These are phyloP conservation scores for Colletotrichum magnum DNA, from an alignment of 2,329 filamentous ascomycete genomes.

Conservation along the genomic window DNA sequence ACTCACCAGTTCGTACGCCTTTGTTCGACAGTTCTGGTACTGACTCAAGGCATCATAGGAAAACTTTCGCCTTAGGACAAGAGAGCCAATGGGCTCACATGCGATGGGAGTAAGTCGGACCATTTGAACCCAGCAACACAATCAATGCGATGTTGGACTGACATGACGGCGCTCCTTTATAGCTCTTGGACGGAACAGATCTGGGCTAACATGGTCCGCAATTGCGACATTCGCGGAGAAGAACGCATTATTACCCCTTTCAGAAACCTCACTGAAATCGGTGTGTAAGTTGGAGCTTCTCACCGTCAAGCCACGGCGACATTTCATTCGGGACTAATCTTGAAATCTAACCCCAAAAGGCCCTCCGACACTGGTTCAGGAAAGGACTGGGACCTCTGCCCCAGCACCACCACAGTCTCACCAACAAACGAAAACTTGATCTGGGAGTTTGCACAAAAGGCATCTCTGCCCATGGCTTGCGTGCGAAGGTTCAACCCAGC, in stretches of 20 bases:
- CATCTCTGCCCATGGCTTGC: slow-evolving; percentile 15
- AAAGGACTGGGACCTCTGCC: slow-evolving; percentile 15
- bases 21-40: neutral
- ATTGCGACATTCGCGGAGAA: slow-evolving; percentile 14
- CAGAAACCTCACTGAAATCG: slow-evolving; percentile 9
- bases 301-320: neutral
- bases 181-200: slow-evolving; percentile 17
- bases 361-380: neutral
- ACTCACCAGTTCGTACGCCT: neutral
- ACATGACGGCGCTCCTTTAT: neutral
- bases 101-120: slow-evolving; percentile 2
- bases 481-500: slow-evolving; percentile 9
- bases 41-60: neutral
- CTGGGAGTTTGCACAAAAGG: slow-evolving; percentile 6
- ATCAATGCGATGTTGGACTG: neutral
- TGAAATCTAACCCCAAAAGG: neutral
- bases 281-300: neutral
- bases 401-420: neutral
- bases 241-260: slow-evolving; percentile 2
- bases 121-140: neutral
- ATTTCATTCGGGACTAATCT: neutral
- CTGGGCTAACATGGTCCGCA: slow-evolving; percentile 14
- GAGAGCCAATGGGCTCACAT: slow-evolving; percentile 7
- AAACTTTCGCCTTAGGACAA: slow-evolving; percentile 4
- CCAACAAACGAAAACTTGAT: neutral